Evolutionary conservation across 345 rosid species (phyloP).

Genomic region (Abelmoschus esculentus): DNA sequence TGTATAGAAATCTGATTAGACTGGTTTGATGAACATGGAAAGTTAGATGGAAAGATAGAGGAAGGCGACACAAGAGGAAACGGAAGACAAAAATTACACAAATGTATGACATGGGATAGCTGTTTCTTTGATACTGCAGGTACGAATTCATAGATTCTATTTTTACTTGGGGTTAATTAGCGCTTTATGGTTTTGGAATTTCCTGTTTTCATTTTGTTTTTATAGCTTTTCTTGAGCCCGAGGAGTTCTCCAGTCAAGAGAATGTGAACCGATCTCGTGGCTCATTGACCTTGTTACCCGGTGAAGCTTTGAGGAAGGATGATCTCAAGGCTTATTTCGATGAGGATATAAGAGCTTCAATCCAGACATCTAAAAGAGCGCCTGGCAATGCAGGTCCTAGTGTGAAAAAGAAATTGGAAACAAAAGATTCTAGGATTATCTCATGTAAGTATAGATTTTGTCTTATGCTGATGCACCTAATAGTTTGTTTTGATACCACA

Average conservation of each 20-base stretch:
- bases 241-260: conserved; percentile 66
- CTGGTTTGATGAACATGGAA: conserved; percentile 25
- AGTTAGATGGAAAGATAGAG: conserved; percentile 21
- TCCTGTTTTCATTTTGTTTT: neutral
- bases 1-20: conserved; percentile 15
- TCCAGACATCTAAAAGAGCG: no score
- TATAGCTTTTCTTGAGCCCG: conserved; percentile 79
- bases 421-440: conserved; percentile 17
- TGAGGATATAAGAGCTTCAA: neutral
- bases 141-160: neutral
- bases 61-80: conserved; percentile 30
- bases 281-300: conserved; percentile 56
- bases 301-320: conserved; percentile 38
- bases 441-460: conserved; percentile 42
- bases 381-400: neutral
- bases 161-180: neutral
- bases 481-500: neutral
- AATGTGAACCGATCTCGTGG: conserved; percentile 54
- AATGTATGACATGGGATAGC: conserved; percentile 87
- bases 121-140: conserved; percentile 90
- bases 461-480: neutral
- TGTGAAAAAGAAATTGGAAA: conserved; percentile 20
- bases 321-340: neutral
- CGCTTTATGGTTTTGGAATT: neutral
- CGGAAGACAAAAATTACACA: conserved; percentile 57